Percentiles rank a stretch among this genome's conserved stretches.
Evolutionary conservation across 2,329 filamentous ascomycete genomes (phyloP).

Genomic region (Pseudocercospora crystallina): DNA sequence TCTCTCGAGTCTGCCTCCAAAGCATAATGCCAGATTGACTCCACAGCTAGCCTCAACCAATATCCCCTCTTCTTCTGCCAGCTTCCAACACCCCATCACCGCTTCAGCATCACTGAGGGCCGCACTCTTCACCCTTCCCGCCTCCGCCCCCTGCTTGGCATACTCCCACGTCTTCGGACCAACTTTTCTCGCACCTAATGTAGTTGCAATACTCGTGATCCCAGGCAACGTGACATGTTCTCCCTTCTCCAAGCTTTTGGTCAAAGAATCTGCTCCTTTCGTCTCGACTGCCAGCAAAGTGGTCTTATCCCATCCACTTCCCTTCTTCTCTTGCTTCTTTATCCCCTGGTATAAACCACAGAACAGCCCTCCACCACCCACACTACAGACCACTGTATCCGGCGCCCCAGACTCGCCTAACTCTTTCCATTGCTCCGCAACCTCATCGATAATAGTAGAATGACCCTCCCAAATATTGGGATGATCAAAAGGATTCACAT

Average conservation of each 20-base stretch:
- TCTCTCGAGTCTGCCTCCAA: constrained; percentile 62
- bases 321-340: constrained; percentile 40
- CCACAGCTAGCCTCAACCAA: constrained; percentile 85
- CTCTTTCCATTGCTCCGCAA: constrained; percentile 41
- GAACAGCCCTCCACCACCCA: constrained; percentile 78
- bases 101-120: constrained; percentile 76
- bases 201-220: constrained; percentile 75
- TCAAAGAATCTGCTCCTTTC: constrained; percentile 67
- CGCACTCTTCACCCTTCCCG: constrained; percentile 56
- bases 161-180: constrained; percentile 67
- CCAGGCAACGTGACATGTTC: constrained; percentile 59
- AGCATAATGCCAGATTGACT: constrained; percentile 70
- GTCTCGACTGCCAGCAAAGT: constrained; percentile 75
- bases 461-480: constrained; percentile 67
- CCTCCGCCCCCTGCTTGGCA: constrained; percentile 40
- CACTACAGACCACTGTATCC: constrained; percentile 72
- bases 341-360: constrained; percentile 73
- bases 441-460: constrained; percentile 57
- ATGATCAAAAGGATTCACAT: constrained; percentile 70
- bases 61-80: constrained; percentile 78
- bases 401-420: constrained; percentile 44
- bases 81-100: constrained; percentile 70
- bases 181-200: constrained; percentile 71
- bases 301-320: constrained; percentile 31
- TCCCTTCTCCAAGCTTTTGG: constrained; percentile 58